Evolutionary conservation across 331 rosid species (phyloP).

Genomic region (Telfairia occidentalis): DNA sequence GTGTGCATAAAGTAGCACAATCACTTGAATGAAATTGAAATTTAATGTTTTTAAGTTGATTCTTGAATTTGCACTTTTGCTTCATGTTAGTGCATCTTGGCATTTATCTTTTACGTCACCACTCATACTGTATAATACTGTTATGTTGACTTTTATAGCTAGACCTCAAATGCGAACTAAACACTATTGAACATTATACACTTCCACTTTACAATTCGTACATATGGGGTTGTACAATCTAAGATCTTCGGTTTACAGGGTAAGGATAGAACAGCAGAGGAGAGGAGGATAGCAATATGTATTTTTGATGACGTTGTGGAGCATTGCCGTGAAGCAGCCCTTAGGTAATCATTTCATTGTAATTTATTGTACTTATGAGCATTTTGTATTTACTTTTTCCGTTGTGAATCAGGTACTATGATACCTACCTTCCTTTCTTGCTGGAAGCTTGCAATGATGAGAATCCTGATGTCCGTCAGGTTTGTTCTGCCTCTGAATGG

Average conservation of each 20-base stretch:
- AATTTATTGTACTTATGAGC: background rate
- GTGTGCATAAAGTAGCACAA: background rate
- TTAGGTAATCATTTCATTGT: slow-evolving; percentile 40
- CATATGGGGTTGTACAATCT: background rate
- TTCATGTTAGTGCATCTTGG: background rate
- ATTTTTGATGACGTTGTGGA: slow-evolving; percentile 94
- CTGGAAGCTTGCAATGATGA: slow-evolving; percentile 97
- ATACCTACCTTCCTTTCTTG: slow-evolving; percentile 78
- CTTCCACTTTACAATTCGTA: background rate
- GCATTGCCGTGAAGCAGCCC: slow-evolving; percentile 90
- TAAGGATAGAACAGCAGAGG: slow-evolving; percentile 88
- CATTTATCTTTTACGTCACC: too few species aligned
- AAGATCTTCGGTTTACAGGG: slow-evolving; percentile 39
- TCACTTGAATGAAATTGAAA: background rate
- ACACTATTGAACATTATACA: background rate
- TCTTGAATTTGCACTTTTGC: background rate
- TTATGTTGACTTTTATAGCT: background rate
- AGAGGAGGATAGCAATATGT: slow-evolving; percentile 93
- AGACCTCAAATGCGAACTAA: background rate
- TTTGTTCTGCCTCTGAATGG: slow-evolving; percentile 21
- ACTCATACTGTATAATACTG: too few species aligned
- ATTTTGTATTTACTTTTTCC: background rate
- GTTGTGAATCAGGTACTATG: slow-evolving; percentile 63
- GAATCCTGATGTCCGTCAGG: slow-evolving; percentile 92
- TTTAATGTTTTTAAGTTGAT: background rate